phyloP scores from a whole-genome alignment of 2,329 filamentous ascomycete species.

The Seiridium cupressi region DNA sequence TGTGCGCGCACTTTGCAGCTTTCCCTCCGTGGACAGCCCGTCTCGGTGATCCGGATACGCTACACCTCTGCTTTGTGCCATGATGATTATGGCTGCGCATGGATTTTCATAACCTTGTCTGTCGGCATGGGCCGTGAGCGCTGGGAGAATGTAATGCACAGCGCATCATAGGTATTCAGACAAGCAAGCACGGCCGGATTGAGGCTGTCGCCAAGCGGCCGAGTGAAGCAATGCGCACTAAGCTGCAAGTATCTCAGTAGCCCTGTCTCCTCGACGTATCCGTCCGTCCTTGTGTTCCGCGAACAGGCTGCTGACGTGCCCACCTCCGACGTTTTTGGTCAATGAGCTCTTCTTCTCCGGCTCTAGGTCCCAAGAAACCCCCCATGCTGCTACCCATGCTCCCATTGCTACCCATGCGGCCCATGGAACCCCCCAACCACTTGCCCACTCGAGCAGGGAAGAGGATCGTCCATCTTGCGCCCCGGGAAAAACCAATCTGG shows the following conservation, averaged over 20 bases:
- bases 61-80: background rate
- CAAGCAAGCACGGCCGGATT: too few relatives aligned
- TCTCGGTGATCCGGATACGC: constrained; percentile 2
- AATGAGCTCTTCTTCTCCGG: background rate
- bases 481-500: background rate
- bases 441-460: background rate
- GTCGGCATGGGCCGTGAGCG: too few relatives aligned
- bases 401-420: background rate
- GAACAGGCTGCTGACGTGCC: background rate
- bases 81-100: too few relatives aligned
- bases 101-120: too few relatives aligned
- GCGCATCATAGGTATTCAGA: too few relatives aligned
- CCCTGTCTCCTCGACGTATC: background rate
- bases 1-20: background rate
- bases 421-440: background rate
- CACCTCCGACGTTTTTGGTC: background rate
- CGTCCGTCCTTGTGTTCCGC: background rate
- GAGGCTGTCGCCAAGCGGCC: background rate
- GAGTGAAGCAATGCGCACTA: background rate
- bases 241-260: background rate
- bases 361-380: background rate
- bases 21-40: background rate
- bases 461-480: background rate
- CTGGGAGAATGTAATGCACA: too few relatives aligned
- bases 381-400: background rate